Base-by-base conservation (phyloP, 768 basidiomycete genomes). In the Tylopilus felleus region DNA sequence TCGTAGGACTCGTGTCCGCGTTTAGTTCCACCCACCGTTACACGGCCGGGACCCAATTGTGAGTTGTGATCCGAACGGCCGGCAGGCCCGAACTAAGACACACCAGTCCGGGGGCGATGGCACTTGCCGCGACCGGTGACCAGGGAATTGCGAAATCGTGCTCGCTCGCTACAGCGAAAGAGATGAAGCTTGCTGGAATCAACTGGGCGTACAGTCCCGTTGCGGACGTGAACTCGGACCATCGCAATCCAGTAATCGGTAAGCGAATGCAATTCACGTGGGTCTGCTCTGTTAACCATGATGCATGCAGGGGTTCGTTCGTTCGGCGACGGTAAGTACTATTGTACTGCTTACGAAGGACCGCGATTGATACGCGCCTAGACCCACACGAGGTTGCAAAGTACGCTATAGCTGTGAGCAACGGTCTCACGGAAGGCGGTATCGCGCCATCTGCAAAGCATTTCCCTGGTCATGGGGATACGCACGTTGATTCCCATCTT, bases 381-480 rank as follows among this genome's bases (percentile, higher is more conserved):
- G 86, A 85, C 69, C 80, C 85, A 0, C 52, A 61, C 8, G 64
- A 76, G 31, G 87, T 86, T 4, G 74, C 77, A 0, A 56, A 66
- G 40, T 85, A 77, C 51, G 80, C 76, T 0, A 53, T 60, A 0
- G 80, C 81, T 1, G 80, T 79, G 16, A 71, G 74, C 36, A 63
- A 63, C 1, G 86, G 84, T 4, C 73, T 85, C 17, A 71, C 74
- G 0, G 61, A 73, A 5, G 70, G 73, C 0, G 77, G 77, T 2
- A 69, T 88, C 10, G 84, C 86, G 3, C 78, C 87, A 0, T 82
- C 75, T 22, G 78, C 79, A 3, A 89, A 88, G 60, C 87, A 88
- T 61, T 88, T 88, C 60, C 86, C 86, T 0, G 87, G 87, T 0
- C 87, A 88, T 56, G 86, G 87, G 0, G 85, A 88, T 51, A 89